A percentile compares a stretch with the other conserved stretches of the same genome.
phyloP scores from a whole-genome alignment of 805 yeast species.

The Ogataea zsoltii region DNA sequence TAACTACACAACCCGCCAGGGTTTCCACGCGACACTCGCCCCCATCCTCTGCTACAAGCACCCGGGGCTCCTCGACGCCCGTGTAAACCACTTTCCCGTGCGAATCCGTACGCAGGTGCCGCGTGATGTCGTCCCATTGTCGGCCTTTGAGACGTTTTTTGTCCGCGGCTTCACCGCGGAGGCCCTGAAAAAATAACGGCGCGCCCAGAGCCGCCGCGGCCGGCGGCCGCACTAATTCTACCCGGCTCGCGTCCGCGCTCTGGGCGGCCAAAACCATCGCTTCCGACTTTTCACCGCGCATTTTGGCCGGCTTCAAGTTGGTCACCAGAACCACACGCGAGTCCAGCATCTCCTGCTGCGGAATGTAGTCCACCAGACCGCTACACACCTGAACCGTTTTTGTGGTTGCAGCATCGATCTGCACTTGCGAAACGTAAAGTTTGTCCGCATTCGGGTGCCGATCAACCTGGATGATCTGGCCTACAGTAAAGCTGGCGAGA shows the following conservation, averaged over 20 bases:
- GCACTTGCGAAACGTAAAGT: slow-evolving; percentile 56
- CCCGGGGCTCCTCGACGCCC: slow-evolving; percentile 1
- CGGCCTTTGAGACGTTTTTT: slow-evolving; percentile 36
- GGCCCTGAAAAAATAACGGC: slow-evolving; percentile 38
- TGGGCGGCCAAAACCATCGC: slow-evolving; percentile 69
- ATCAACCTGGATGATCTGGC: slow-evolving; percentile 45
- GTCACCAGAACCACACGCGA: slow-evolving; percentile 52
- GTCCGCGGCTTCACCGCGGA: slow-evolving; percentile 10
- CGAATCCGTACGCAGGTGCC: slow-evolving; percentile 32
- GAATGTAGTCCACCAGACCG: slow-evolving; percentile 52
- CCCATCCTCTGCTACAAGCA: slow-evolving; percentile 11
- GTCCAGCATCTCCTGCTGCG: slow-evolving; percentile 39
- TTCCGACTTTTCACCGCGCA: slow-evolving; percentile 62
- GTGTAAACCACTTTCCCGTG: slow-evolving; percentile 34
- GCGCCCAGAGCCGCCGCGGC: slow-evolving; percentile 39
- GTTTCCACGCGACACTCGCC: slow-evolving; percentile 18
- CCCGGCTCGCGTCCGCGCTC: slow-evolving; percentile 25
- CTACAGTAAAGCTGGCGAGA: slow-evolving; percentile 41
- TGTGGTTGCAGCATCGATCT: slow-evolving; percentile 24
- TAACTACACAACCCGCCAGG: slow-evolving; percentile 11
- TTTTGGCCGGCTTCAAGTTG: slow-evolving; percentile 60
- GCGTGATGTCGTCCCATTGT: slow-evolving; percentile 37
- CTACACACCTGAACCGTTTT: slow-evolving; percentile 50
- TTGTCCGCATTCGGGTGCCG: slow-evolving; percentile 60
- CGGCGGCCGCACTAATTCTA: slow-evolving; percentile 53